Evolutionary conservation across 1,139 yeast species (phyloP).

Genomic region (Pichia kudriavzevii): DNA sequence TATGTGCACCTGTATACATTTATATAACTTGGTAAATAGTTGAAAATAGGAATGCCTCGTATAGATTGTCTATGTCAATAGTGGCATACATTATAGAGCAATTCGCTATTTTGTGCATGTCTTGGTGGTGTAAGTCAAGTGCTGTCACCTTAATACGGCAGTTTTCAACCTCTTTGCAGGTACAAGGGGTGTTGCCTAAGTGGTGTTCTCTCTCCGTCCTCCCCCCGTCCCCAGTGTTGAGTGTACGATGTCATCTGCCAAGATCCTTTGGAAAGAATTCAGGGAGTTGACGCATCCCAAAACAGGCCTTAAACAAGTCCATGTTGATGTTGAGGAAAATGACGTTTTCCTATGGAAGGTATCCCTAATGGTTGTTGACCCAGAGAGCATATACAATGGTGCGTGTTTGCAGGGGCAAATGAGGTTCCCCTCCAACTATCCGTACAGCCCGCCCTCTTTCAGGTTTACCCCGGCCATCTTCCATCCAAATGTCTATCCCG

Average conservation of each 20-base stretch:
- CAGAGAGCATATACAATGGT: constrained; percentile 88
- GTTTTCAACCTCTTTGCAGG: no score
- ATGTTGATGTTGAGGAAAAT: constrained; percentile 81
- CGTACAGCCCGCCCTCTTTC: constrained; percentile 90
- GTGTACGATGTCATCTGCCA: constrained; percentile 50
- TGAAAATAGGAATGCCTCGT: no score
- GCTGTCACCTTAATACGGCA: no score
- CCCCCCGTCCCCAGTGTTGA: no score
- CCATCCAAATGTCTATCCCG: constrained; percentile 93
- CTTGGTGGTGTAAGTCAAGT: no score
- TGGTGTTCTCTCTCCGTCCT: no score
- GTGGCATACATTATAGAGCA: no score
- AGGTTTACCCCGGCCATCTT: constrained; percentile 91
- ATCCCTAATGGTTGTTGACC: constrained; percentile 87
- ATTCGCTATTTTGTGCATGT: no score
- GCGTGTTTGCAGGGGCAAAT: constrained; percentile 92
- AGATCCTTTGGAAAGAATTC: constrained; percentile 81
- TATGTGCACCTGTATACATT: constrained; percentile 1
- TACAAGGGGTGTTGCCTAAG: no score
- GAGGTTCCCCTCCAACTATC: constrained; percentile 88
- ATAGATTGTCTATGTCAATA: no score
- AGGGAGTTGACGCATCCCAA: constrained; percentile 90
- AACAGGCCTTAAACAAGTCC: constrained; percentile 81
- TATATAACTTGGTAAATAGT: no score
- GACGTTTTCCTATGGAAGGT: constrained; percentile 90